Evolutionary conservation across 1,139 yeast genomes (phyloP), one percentile per base, ranked within the genome.

Genomic region (Pichiaceae sp.): DNA sequence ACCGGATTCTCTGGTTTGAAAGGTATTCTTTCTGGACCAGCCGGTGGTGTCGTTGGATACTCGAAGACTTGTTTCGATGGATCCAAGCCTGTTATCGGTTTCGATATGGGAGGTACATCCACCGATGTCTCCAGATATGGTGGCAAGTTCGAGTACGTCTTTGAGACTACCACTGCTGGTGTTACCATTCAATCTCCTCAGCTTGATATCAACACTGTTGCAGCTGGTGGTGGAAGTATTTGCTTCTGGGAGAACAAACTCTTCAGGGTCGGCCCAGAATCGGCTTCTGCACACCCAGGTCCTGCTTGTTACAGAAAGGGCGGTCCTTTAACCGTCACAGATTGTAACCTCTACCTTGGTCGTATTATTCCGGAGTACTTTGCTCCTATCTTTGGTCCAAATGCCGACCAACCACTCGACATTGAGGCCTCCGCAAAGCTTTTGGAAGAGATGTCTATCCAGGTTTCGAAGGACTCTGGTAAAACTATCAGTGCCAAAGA

Each of bases 21-120:
- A 39, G 74, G 79, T 3, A 66, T 74, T 30, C 51, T 74, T 21
- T 72, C 78, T 1, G 80, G 80, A 2, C 80, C 80, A 9, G 80
- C 79, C 5, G 80, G 79, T 40, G 80, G 80, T 39, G 78, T 73
- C 18, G 78, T 74, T 24, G 80, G 79, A 4, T 66, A 68, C 40
- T 64, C 78, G 1, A 58, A 64, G 33, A 73, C 79, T 3, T 68
- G 76, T 43, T 72, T 60, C 45, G 67, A 71, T 45, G 57, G 63
- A 34, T 53, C 57, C 3, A 61, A 61, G 17, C 76, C 78, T 0
- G 55, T 71, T 28, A 67, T 74, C 44, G 78, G 78, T 1, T 72
- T 73, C 42, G 80, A 74, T 54, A 72, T 72, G 77, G 80, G 80
- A 36, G 80, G 79, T 31, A 74, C 80, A 2, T 70, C 77, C 3